Percentiles rank a stretch among this genome's conserved stretches.
phyloP scores from a whole-genome alignment of 1,284 basidiomycete genomes.

The Cryptococcus wingfieldii region DNA sequence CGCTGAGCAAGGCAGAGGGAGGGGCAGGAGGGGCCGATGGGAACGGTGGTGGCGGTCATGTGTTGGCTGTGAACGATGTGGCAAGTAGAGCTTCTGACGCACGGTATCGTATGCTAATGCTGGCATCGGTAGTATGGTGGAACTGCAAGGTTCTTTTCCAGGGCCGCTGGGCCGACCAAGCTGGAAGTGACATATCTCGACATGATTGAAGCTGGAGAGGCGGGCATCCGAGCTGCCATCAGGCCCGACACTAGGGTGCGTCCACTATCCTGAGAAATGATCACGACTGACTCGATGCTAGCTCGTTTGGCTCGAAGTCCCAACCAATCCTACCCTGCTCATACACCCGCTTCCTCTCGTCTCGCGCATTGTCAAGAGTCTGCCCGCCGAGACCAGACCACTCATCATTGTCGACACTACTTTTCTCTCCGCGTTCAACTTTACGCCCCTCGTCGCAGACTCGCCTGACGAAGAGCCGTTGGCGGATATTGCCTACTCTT shows the following conservation, averaged over 20 bases:
- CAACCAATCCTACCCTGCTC: constrained; percentile 85
- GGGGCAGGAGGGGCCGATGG: constrained; percentile 37
- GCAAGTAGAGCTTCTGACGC: constrained; percentile 18
- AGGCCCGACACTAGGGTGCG: constrained; percentile 74
- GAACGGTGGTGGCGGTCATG: constrained; percentile 58
- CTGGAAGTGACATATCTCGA: constrained; percentile 81
- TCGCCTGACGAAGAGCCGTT: constrained; percentile 53
- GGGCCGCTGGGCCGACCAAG: constrained; percentile 65
- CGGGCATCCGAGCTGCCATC: constrained; percentile 62
- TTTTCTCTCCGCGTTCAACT: constrained; percentile 87
- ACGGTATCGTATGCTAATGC: not conserved
- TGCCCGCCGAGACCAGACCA: constrained; percentile 49
- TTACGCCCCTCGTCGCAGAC: constrained; percentile 74
- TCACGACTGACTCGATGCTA: constrained; percentile 37
- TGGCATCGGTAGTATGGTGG: constrained; percentile 64
- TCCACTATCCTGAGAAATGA: constrained; percentile 8
- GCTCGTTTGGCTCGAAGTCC: constrained; percentile 95
- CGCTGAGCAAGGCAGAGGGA: constrained; percentile 51
- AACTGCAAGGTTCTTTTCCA: constrained; percentile 77
- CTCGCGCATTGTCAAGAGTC: constrained; percentile 64
- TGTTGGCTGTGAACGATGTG: constrained; percentile 83
- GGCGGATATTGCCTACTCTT: constrained; percentile 47
- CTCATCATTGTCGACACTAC: constrained; percentile 88
- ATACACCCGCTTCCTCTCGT: constrained; percentile 62
- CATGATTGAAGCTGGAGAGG: constrained; percentile 65